Evolutionary conservation across 768 basidiomycete genomes (phyloP).

Genomic region (Favolaschia claudopus): DNA sequence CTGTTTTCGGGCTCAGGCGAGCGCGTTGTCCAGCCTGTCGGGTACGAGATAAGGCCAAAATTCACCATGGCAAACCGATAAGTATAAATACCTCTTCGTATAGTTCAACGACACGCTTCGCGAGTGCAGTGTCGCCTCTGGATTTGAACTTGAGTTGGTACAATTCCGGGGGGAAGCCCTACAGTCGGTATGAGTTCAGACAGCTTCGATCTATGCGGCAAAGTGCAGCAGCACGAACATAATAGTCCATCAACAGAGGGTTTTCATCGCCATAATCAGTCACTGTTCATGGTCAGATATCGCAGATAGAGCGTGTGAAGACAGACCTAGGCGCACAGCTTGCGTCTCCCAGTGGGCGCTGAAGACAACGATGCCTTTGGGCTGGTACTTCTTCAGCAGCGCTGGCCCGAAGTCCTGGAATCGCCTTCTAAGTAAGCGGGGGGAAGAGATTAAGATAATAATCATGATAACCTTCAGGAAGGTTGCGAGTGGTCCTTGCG

Average conservation of each 20-base stretch:
- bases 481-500: constrained; percentile 34
- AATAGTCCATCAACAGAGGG: constrained; percentile 79
- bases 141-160: constrained; percentile 76
- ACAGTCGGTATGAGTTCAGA: too few species aligned
- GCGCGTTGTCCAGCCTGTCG: constrained; percentile 60
- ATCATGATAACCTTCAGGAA: too few species aligned
- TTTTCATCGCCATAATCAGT: constrained; percentile 82
- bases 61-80: background rate
- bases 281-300: constrained; percentile 54
- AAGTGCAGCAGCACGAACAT: constrained; percentile 22
- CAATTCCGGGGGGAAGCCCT: constrained; percentile 62
- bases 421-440: background rate
- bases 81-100: constrained; percentile 57
- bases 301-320: background rate
- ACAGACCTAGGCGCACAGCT: constrained; percentile 62
- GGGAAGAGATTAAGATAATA: too few species aligned
- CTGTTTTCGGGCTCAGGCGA: constrained; percentile 54
- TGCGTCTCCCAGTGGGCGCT: constrained; percentile 84
- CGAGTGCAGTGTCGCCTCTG: constrained; percentile 62
- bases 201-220: too few species aligned
- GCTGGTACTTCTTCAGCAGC: constrained; percentile 73
- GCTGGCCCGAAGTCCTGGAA: constrained; percentile 63
- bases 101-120: constrained; percentile 66
- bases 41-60: background rate
- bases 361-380: constrained; percentile 82